Evolutionary conservation across 495 filamentous ascomycete species (phyloP), one percentile per base, ranked within the genome.

Genomic region (Penicillium macrosclerotiorum): DNA sequence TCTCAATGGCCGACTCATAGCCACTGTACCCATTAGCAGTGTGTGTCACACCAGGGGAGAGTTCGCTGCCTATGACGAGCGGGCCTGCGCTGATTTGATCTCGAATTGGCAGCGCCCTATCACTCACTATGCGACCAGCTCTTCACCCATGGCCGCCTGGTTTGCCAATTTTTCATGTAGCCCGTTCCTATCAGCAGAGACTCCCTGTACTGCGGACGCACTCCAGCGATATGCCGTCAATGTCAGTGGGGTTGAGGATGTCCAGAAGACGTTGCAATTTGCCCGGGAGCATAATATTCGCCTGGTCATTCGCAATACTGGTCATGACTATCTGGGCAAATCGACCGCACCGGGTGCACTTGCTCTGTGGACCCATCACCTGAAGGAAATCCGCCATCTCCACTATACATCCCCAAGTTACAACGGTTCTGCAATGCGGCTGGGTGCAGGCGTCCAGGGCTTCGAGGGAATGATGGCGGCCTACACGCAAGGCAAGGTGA

Each of bases 281-380:
- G 76, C 77, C 0, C 57, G 62, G 3, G 38, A 73, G 24, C 67
- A 78, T 38, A 82, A 79, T 51, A 68, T 86, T 30, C 74, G 81
- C n/a, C 52, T 85, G 12, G 68, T 84, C 24, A 70, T 86, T 36
- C 81, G 79, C 25, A 85, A 84, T 55, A 85, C 82, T 0, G 83
- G 82, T 5, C 63, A 68, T 49, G 66, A 76, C 45, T 82, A 80
- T 58, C 47, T 64, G 11, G 80, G 76, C 24, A 78, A 78, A 56
- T 75, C 76, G 11, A 79, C 73, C 1, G 81, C 80, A 7, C 65
- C 66, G 5, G 80, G 79, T 1, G 67, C 71, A 8, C 56, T 85
- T 3, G 60, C 56, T 3, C 27, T 68, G 26, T 84, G 80, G 80
- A 81, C 72, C 1, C 77, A 82, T 42, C 61, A 77, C 30, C 47